Evolutionary conservation across 139 green algal species (phyloP).

Genomic region (Diplosphaera chodatii): DNA sequence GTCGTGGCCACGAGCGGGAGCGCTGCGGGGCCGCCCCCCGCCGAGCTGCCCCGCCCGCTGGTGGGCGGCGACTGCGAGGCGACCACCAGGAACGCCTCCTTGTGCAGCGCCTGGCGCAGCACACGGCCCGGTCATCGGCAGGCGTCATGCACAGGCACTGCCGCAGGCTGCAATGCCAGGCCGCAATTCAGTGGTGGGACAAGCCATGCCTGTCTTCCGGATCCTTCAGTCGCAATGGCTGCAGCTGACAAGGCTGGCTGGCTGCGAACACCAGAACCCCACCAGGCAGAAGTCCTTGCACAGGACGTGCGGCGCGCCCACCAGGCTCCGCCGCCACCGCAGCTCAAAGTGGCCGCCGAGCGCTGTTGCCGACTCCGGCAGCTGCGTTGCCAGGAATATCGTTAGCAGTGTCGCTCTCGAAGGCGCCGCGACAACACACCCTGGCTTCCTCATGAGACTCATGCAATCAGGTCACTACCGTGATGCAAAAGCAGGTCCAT

Average conservation of each 20-base stretch:
- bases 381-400: neutral
- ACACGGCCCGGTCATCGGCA: too few species aligned
- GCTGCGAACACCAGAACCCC: too few species aligned
- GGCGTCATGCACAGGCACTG: neutral
- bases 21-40: neutral
- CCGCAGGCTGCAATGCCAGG: too few species aligned
- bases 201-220: too few species aligned
- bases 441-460: too few species aligned
- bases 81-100: conserved; percentile 12
- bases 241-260: too few species aligned
- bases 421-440: too few species aligned
- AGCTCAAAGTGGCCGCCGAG: conserved; percentile 14
- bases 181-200: too few species aligned
- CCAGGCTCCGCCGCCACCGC: conserved; percentile 3
- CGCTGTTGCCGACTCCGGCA: neutral
- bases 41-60: neutral
- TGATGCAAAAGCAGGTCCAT: too few species aligned
- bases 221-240: too few species aligned
- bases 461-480: too few species aligned
- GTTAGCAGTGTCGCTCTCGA: too few species aligned
- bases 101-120: conserved; percentile 11
- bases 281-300: conserved; percentile 18
- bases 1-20: conserved; percentile 5
- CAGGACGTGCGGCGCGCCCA: neutral
- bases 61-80: conserved; percentile 1